phyloP scores from a whole-genome alignment of 179 eudicot species.

The Camellia oleifera region DNA sequence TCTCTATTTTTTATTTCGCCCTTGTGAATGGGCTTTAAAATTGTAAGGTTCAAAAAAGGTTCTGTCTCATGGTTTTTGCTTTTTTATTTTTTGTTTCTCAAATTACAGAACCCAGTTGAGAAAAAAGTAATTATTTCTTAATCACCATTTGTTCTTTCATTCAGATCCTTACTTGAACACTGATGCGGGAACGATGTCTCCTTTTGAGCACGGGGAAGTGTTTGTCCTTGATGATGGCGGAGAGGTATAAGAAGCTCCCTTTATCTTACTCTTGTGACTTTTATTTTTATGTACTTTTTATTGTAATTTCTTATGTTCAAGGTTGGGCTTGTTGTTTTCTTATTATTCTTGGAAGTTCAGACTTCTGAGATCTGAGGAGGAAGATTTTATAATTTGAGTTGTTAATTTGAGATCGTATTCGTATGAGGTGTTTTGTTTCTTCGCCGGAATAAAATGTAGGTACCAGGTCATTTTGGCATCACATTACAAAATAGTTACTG shows the following conservation, averaged over 20 bases:
- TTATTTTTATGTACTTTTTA: not conserved
- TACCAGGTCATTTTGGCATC: not conserved
- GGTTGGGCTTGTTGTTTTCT: no score
- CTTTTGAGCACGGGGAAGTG: constrained; percentile 97
- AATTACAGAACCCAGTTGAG: not conserved
- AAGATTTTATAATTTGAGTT: not conserved
- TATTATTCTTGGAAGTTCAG: no score
- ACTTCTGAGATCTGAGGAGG: not conserved
- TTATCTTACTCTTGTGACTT: not conserved
- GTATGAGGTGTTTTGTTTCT: not conserved
- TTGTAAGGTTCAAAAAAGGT: not conserved
- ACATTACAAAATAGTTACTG: not conserved
- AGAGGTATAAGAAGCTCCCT: constrained; percentile 54
- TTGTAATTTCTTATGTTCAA: no score
- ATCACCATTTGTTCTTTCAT: not conserved
- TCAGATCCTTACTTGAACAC: constrained; percentile 35
- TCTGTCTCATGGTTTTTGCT: not conserved
- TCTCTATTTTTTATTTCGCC: not conserved
- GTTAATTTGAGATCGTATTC: no score
- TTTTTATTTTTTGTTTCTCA: not conserved
- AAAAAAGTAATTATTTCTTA: not conserved
- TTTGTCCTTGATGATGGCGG: constrained; percentile 95
- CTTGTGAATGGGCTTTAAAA: not conserved
- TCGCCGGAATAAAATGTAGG: not conserved
- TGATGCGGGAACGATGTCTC: constrained; percentile 97